Evolutionary conservation across 2,329 filamentous ascomycete species (phyloP).

Genomic region (Cryphonectria carpinicola): DNA sequence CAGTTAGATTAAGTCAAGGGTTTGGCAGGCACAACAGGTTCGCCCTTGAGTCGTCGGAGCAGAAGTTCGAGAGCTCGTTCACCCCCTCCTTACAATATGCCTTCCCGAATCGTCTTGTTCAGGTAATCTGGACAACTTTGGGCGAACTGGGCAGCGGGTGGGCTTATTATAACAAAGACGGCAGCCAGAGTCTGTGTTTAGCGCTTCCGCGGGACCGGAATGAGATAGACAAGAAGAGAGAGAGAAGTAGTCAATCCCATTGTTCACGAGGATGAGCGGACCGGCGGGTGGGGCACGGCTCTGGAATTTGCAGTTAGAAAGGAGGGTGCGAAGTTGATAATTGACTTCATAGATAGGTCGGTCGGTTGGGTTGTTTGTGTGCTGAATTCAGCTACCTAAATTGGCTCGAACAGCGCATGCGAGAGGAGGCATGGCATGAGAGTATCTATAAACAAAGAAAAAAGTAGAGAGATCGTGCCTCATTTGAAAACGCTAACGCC

Average conservation of each 20-base stretch:
- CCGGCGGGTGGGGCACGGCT: background rate
- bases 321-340: background rate
- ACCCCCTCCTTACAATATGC: no score
- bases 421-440: conserved; percentile 8
- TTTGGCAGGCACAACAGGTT: background rate
- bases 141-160: background rate
- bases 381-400: conserved; percentile 8
- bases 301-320: background rate
- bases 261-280: background rate
- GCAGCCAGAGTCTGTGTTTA: background rate
- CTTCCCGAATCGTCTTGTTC: no score
- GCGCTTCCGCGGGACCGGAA: background rate
- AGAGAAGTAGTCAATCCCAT: background rate
- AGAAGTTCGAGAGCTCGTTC: background rate
- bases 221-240: background rate
- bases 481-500: conserved; percentile 13
- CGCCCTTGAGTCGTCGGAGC: background rate
- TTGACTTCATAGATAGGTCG: conserved; percentile 6
- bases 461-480: conserved; percentile 17
- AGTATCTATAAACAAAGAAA: conserved; percentile 13
- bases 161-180: background rate
- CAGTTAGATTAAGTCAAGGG: background rate
- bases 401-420: conserved; percentile 12
- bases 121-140: no score
- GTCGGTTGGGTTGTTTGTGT: conserved; percentile 4